phyloP scores from a whole-genome alignment of 805 yeast species.

The Ascoidea rubescens region DNA sequence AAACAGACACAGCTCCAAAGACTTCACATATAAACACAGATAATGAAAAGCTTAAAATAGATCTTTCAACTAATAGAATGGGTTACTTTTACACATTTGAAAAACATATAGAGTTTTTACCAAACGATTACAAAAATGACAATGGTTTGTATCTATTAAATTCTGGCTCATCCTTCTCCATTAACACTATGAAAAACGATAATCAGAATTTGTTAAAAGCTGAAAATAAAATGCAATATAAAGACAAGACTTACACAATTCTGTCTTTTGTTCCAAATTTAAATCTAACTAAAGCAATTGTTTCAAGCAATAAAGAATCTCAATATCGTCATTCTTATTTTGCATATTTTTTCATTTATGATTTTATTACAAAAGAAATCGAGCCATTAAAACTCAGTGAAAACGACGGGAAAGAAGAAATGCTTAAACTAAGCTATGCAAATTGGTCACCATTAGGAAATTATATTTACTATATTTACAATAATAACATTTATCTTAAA shows the following conservation, averaged over 20 bases:
- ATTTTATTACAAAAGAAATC: slow-evolving; percentile 24
- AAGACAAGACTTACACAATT: slow-evolving; percentile 13
- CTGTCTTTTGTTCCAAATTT: slow-evolving; percentile 30
- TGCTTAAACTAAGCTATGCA: slow-evolving; percentile 33
- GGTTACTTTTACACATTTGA: slow-evolving; percentile 18
- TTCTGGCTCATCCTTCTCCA: no score
- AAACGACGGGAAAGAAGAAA: slow-evolving; percentile 11
- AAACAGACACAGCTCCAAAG: neutral
- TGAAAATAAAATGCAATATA: neutral
- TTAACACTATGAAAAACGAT: neutral
- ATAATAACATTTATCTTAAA: slow-evolving; percentile 40
- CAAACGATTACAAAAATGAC: neutral
- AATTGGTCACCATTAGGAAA: slow-evolving; percentile 50
- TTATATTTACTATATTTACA: slow-evolving; percentile 39
- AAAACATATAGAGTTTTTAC: slow-evolving; percentile 2
- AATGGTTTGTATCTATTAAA: neutral
- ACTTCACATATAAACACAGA: neutral
- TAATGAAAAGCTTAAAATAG: slow-evolving; percentile 11
- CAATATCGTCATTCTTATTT: slow-evolving; percentile 62
- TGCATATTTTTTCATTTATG: slow-evolving; percentile 49
- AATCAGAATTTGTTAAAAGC: neutral
- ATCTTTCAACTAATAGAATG: slow-evolving; percentile 16
- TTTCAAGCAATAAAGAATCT: slow-evolving; percentile 32
- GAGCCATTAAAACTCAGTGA: slow-evolving; percentile 16
- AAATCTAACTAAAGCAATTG: slow-evolving; percentile 33